Evolutionary conservation across 1,284 basidiomycete species (phyloP).

Genomic region (Papiliotrema fonsecae): DNA sequence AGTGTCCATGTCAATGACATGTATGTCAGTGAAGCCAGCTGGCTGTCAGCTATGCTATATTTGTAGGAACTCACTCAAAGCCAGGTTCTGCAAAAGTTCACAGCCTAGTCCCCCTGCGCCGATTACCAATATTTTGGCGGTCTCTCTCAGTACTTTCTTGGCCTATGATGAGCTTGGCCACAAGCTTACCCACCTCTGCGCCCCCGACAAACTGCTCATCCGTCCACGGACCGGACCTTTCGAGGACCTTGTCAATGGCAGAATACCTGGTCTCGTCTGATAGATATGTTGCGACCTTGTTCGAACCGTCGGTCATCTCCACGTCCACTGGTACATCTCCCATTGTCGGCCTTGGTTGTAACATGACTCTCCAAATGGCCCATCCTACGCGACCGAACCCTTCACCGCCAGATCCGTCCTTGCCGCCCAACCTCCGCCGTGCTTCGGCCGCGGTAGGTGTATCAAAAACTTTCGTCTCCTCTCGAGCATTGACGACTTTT

Average conservation of each 20-base stretch:
- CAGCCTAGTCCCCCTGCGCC: conserved; percentile 93
- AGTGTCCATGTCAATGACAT: conserved; percentile 99
- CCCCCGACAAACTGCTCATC: conserved; percentile 34
- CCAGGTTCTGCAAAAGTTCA: conserved; percentile 90
- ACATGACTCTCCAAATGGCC: conserved; percentile 50
- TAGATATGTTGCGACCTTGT: conserved; percentile 15
- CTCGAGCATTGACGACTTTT: conserved; percentile 48
- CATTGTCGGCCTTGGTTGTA: conserved; percentile 31
- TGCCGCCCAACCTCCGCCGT: conserved; percentile 48
- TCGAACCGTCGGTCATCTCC: not conserved
- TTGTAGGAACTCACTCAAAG: conserved; percentile 53
- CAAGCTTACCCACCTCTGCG: conserved; percentile 19
- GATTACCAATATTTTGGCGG: conserved; percentile 92
- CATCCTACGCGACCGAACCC: conserved; percentile 50
- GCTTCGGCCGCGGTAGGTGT: conserved; percentile 42
- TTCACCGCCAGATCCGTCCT: conserved; percentile 46
- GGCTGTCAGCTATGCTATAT: conserved; percentile 10
- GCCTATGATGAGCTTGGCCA: conserved; percentile 54
- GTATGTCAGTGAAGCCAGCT: conserved; percentile 94
- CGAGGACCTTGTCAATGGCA: conserved; percentile 38
- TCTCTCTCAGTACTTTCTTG: conserved; percentile 75
- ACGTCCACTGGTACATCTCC: not conserved
- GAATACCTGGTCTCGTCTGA: conserved; percentile 25
- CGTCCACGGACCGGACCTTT: conserved; percentile 43
- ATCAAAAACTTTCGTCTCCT: conserved; percentile 47